phyloP scores from a whole-genome alignment of 805 yeast species.

The Saccharomyces kudriavzevii region DNA sequence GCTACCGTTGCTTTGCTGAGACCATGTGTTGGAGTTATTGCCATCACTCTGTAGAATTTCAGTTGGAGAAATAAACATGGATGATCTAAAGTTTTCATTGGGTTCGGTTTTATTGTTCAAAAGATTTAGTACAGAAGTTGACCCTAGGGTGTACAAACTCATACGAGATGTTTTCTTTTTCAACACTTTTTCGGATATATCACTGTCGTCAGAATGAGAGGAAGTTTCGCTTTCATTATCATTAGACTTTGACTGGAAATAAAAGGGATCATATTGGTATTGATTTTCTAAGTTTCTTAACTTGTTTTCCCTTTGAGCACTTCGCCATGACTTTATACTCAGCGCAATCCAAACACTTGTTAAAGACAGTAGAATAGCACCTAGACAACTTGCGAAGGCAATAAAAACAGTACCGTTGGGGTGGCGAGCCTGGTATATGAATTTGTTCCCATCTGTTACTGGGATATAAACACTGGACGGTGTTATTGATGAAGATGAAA shows the following conservation, averaged over 20 bases:
- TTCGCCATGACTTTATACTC: slow-evolving; percentile 20
- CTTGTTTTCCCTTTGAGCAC: slow-evolving; percentile 25
- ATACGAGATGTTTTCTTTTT: slow-evolving; percentile 17
- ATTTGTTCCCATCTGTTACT: slow-evolving; percentile 41
- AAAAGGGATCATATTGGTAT: slow-evolving; percentile 17
- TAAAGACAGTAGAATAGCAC: slow-evolving; percentile 36
- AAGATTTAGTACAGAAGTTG: slow-evolving; percentile 26
- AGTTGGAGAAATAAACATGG: slow-evolving; percentile 49
- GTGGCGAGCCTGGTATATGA: slow-evolving; percentile 37
- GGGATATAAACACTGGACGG: slow-evolving; percentile 18
- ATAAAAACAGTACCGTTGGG: slow-evolving; percentile 73
- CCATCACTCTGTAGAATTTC: slow-evolving; percentile 29
- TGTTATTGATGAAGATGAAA: background rate
- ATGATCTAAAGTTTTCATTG: slow-evolving; percentile 28
- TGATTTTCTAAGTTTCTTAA: slow-evolving; percentile 11
- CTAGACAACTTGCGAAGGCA: slow-evolving; percentile 63
- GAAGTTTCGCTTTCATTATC: background rate
- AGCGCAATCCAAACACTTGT: slow-evolving; percentile 18
- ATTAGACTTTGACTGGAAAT: slow-evolving; percentile 1
- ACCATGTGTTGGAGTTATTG: slow-evolving; percentile 6
- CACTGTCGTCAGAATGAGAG: slow-evolving; percentile 13
- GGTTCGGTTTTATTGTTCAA: slow-evolving; percentile 10
- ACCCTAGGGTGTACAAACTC: slow-evolving; percentile 27
- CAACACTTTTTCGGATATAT: slow-evolving; percentile 19
- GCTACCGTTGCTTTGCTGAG: slow-evolving; percentile 1